Conservation (phyloP, 2,329 filamentous ascomycete species). For the Sclerotiophoma versabilis region DNA sequence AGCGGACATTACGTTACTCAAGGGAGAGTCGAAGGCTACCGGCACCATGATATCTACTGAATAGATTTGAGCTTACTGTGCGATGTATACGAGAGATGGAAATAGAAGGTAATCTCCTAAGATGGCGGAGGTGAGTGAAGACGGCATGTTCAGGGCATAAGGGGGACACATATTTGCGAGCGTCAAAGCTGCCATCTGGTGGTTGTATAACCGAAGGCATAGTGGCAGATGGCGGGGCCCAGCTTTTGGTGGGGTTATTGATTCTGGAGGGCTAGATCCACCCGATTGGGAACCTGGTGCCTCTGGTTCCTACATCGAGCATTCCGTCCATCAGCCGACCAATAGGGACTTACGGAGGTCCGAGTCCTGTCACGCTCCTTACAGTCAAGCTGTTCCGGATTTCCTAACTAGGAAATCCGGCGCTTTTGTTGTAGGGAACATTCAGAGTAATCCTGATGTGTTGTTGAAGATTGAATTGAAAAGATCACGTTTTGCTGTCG, state of each 20-base stretch:
- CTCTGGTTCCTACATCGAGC: constrained; percentile 1
- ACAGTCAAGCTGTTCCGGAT: background rate
- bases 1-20: constrained; percentile 1
- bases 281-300: constrained; percentile 2
- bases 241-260: background rate
- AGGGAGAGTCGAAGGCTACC: constrained; percentile 13
- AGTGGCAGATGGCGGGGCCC: background rate
- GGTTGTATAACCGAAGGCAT: constrained; percentile 12
- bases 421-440: background rate
- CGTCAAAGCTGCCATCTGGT: background rate
- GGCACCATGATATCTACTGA: constrained; percentile 28
- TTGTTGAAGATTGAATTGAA: constrained; percentile 1
- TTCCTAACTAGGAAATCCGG: constrained; percentile 4
- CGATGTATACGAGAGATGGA: background rate
- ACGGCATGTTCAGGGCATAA: background rate
- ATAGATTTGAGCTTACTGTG: background rate
- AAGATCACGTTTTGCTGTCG: constrained; percentile 2
- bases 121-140: background rate
- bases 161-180: background rate
- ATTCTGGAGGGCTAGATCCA: background rate
- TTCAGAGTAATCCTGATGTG: background rate
- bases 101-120: background rate
- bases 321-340: background rate
- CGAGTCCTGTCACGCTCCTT: background rate
- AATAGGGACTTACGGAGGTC: constrained; percentile 10